These are phyloP conservation scores for Nemania sp. DNA, from an alignment of 2,329 filamentous ascomycete genomes.

Conservation along the genomic window DNA sequence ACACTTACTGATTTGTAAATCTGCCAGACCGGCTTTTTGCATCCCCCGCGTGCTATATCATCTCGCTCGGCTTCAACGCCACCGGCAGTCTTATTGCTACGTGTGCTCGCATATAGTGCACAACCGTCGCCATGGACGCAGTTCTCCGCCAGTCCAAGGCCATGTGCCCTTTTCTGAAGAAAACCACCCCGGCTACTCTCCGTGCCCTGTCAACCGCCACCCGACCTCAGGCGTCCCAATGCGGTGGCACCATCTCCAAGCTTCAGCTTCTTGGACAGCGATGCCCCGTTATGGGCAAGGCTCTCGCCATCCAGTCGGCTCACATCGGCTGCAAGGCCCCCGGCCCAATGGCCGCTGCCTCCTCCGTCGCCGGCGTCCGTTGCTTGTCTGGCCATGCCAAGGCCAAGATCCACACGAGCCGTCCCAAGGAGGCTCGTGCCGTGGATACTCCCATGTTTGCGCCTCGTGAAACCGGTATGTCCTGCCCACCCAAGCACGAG, in stretches of 20 bases:
- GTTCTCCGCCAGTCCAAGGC: conserved; percentile 93
- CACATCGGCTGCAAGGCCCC: conserved; percentile 51
- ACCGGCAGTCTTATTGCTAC: neutral
- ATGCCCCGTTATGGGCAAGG: conserved; percentile 99
- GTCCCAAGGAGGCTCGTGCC: conserved; percentile 75
- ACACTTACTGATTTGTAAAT: neutral
- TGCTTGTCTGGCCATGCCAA: conserved; percentile 56
- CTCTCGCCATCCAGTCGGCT: conserved; percentile 81
- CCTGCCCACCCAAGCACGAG: neutral
- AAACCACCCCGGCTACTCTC: conserved; percentile 88
- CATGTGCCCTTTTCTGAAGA: conserved; percentile 97
- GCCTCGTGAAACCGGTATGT: conserved; percentile 55
- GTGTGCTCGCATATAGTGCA: neutral
- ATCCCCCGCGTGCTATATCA: no score
- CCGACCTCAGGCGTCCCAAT: conserved; percentile 68
- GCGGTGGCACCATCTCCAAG: conserved; percentile 95
- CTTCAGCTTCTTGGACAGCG: conserved; percentile 91
- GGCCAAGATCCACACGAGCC: conserved; percentile 81
- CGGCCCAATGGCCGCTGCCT: conserved; percentile 42
- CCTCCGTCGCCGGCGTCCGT: conserved; percentile 55
- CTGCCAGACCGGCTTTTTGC: no score
- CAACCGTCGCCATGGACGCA: conserved; percentile 73
- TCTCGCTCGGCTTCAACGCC: neutral
- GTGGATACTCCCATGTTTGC: conserved; percentile 64
- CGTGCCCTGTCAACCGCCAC: conserved; percentile 82